phyloP scores from a whole-genome alignment of 1,139 yeast genomes.

The Protomyces pachydermus region DNA sequence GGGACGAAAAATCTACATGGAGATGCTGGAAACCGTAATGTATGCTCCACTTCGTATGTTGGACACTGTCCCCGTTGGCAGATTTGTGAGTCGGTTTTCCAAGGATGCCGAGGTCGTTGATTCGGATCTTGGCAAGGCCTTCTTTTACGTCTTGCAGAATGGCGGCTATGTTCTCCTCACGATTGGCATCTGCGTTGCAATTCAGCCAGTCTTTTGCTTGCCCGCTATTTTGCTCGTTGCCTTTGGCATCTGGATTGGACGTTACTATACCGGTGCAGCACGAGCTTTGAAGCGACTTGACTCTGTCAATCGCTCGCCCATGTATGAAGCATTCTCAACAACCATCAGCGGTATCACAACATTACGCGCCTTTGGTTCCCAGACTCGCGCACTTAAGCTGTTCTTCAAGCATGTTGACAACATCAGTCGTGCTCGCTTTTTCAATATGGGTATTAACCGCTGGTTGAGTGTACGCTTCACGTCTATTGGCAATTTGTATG shows the following conservation, averaged over 20 bases:
- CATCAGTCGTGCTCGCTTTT: slow-evolving; percentile 87
- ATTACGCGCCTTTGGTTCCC: slow-evolving; percentile 94
- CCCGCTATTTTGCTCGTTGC: slow-evolving; percentile 64
- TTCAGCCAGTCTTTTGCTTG: slow-evolving; percentile 75
- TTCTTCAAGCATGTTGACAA: slow-evolving; percentile 74
- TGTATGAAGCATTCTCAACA: slow-evolving; percentile 94
- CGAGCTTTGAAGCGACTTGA: slow-evolving; percentile 90
- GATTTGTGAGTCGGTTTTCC: slow-evolving; percentile 94
- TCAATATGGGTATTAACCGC: slow-evolving; percentile 91
- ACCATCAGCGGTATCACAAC: slow-evolving; percentile 89
- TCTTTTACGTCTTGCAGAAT: slow-evolving; percentile 49
- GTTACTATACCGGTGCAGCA: slow-evolving; percentile 71
- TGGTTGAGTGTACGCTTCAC: slow-evolving; percentile 89
- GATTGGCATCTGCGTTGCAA: slow-evolving; percentile 63
- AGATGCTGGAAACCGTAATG: slow-evolving; percentile 59
- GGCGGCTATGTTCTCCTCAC: slow-evolving; percentile 65
- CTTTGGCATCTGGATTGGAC: slow-evolving; percentile 67
- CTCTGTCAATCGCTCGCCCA: slow-evolving; percentile 85
- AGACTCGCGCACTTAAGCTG: slow-evolving; percentile 73
- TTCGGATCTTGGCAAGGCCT: slow-evolving; percentile 33
- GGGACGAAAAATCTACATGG: slow-evolving; percentile 66
- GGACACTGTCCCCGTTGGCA: slow-evolving; percentile 92
- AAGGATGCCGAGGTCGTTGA: slow-evolving; percentile 75
- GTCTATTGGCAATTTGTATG: slow-evolving; percentile 74
- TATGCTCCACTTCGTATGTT: slow-evolving; percentile 82